Conservation (phyloP, 2,329 filamentous ascomycete genomes). For the Stromatinia cepivora region DNA sequence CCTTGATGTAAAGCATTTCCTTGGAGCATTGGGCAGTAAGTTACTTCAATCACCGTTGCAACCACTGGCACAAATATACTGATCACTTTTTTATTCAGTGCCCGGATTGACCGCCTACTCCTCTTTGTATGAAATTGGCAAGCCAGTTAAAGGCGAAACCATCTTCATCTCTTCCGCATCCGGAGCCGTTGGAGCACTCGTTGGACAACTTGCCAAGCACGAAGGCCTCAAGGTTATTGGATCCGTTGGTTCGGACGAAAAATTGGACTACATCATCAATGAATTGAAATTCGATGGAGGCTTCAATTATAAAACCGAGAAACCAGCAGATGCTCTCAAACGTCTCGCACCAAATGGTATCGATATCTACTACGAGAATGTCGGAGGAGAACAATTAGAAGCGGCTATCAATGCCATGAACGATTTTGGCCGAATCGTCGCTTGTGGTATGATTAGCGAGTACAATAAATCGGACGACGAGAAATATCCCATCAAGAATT, state of each 20-base stretch:
- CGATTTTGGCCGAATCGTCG: constrained; percentile 61
- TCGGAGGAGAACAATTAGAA: constrained; percentile 72
- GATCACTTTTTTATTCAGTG: constrained; percentile 44
- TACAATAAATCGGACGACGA: constrained; percentile 59
- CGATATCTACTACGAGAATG: constrained; percentile 82
- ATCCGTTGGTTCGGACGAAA: constrained; percentile 73
- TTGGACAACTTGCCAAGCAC: constrained; percentile 76
- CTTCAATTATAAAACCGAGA: constrained; percentile 82
- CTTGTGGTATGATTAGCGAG: constrained; percentile 65
- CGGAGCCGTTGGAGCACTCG: constrained; percentile 72
- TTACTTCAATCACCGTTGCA: not conserved
- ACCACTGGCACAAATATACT: not conserved
- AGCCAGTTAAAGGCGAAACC: constrained; percentile 74
- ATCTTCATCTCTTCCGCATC: constrained; percentile 76
- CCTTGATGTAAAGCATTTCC: constrained; percentile 65
- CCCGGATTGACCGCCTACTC: constrained; percentile 75
- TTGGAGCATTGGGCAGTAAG: constrained; percentile 67
- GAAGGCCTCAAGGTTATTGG: constrained; percentile 74
- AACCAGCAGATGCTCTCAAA: constrained; percentile 60
- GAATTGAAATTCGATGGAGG: constrained; percentile 70
- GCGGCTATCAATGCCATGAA: constrained; percentile 66
- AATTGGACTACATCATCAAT: constrained; percentile 72
- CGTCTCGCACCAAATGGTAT: constrained; percentile 70
- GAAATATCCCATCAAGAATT: constrained; percentile 61
- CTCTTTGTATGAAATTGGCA: constrained; percentile 71